Percentiles rank a stretch among this genome's conserved stretches.
phyloP scores from a whole-genome alignment of 1,284 basidiomycete species.

The Ganoderma leucocontextum region DNA sequence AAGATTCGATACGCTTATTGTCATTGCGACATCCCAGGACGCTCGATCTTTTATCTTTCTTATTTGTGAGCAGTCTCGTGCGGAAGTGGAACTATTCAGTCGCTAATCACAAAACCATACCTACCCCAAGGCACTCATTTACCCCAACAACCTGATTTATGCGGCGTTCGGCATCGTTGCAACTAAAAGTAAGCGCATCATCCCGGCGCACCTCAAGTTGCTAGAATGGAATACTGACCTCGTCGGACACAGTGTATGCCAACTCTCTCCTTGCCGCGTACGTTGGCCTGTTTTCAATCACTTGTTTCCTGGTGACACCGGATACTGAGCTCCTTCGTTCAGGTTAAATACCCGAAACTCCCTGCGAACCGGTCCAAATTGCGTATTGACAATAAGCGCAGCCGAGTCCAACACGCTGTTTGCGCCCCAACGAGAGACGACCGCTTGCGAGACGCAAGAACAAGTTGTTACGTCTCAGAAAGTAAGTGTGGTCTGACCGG shows the following conservation, averaged over 20 bases:
- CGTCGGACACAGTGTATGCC: constrained; percentile 18
- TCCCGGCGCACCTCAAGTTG: too few species aligned
- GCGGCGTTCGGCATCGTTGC: constrained; percentile 16
- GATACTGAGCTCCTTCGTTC: background rate
- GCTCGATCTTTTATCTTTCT: constrained; percentile 10
- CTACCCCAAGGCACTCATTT: constrained; percentile 13
- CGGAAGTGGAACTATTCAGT: background rate
- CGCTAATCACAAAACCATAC: background rate
- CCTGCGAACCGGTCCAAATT: background rate
- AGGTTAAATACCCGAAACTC: constrained; percentile 22
- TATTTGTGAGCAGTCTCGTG: constrained; percentile 13
- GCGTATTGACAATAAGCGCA: background rate
- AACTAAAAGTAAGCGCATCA: constrained; percentile 12
- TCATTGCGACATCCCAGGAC: background rate
- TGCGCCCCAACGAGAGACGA: background rate
- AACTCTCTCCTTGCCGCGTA: constrained; percentile 27
- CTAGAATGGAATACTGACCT: background rate
- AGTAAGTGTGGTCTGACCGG: background rate
- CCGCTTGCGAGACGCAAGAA: background rate
- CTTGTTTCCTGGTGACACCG: too few species aligned
- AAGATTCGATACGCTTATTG: background rate
- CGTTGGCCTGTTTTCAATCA: background rate
- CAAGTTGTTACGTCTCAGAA: too few species aligned
- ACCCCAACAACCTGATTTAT: constrained; percentile 18
- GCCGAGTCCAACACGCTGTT: too few species aligned